phyloP scores from a whole-genome alignment of 352 stramenopile species.

The Aphanomyces astaci region DNA sequence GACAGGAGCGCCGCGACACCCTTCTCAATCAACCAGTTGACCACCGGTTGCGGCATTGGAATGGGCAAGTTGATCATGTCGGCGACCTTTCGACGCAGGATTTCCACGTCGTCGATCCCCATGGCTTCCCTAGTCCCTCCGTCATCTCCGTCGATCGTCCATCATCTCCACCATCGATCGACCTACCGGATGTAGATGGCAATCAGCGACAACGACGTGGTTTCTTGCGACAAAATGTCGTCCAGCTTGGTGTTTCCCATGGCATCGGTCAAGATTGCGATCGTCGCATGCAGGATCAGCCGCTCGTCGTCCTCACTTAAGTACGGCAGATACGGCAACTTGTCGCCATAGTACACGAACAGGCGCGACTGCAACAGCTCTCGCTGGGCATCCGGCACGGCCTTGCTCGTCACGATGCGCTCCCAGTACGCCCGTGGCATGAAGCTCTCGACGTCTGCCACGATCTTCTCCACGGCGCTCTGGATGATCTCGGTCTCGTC shows the following conservation, averaged over 20 bases:
- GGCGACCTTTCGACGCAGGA: background rate
- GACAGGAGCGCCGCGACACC: background rate
- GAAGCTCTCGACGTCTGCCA: background rate
- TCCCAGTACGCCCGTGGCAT: slow-evolving; percentile 1
- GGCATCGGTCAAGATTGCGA: background rate
- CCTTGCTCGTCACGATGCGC: background rate
- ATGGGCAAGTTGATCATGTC: background rate
- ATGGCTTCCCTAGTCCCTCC: background rate
- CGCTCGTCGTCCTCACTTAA: background rate
- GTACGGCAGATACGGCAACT: background rate
- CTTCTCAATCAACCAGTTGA: background rate
- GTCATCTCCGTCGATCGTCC: background rate
- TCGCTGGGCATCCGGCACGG: background rate
- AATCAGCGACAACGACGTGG: background rate
- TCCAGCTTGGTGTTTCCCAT: background rate
- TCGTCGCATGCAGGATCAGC: background rate
- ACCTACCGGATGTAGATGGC: background rate
- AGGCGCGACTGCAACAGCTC: background rate
- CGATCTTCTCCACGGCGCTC: background rate
- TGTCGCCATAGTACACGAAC: background rate
- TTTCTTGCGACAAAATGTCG: background rate
- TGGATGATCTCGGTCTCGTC: background rate
- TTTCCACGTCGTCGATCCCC: background rate
- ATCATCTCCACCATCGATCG: background rate
- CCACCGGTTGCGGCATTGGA: background rate